phyloP scores from a whole-genome alignment of 2,329 filamentous ascomycete genomes.

The Colletotrichum chrysophilum region DNA sequence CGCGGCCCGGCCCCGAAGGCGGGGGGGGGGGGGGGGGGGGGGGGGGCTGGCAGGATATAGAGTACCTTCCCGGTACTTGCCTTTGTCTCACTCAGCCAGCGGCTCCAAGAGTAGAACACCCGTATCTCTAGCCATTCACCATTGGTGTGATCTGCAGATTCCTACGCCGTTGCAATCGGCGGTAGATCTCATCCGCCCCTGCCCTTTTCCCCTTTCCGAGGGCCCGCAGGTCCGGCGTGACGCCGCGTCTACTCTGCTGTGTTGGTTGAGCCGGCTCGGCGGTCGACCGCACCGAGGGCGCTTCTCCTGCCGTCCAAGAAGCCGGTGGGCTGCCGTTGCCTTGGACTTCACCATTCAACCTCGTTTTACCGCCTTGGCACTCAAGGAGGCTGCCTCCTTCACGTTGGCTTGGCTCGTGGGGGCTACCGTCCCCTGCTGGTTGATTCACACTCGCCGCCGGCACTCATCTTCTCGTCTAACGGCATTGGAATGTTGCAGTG shows the following conservation, averaged over 20 bases:
- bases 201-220: neutral
- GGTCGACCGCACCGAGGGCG: neutral
- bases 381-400: neutral
- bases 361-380: neutral
- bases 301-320: neutral
- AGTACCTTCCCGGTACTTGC: neutral
- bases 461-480: neutral
- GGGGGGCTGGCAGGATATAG: neutral
- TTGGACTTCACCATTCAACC: neutral
- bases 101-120: neutral
- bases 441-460: neutral
- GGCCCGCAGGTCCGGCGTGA: slow-evolving; percentile 3
- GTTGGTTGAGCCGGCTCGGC: neutral
- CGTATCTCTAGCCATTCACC: neutral
- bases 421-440: neutral
- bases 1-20: no score
- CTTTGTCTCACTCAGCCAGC: neutral
- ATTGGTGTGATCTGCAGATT: neutral
- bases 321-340: neutral
- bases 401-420: neutral
- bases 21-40: no score
- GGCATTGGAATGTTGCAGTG: neutral
- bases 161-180: slow-evolving; percentile 9
- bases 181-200: slow-evolving; percentile 4
- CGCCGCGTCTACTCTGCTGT: neutral